Percentiles rank a stretch among this genome's conserved stretches.
Evolutionary conservation across 306 rosid species (phyloP).

Genomic region (Luffa aegyptiaca): DNA sequence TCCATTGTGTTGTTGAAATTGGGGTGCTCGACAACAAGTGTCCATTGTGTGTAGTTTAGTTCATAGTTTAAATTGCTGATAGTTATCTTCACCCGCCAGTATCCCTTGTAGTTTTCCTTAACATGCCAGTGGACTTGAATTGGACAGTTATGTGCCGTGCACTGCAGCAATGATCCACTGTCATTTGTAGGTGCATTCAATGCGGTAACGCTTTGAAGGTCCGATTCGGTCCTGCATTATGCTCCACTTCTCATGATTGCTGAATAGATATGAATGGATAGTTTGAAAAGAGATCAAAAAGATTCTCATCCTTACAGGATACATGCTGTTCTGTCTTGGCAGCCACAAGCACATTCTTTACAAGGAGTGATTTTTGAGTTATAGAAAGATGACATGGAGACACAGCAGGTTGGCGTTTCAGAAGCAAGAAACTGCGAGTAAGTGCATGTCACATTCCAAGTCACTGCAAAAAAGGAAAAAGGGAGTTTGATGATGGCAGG

Average conservation of each 20-base stretch:
- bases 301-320: slow-evolving; percentile 36
- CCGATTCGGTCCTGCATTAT: slow-evolving; percentile 41
- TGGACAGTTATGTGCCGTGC: slow-evolving; percentile 76
- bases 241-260: background rate
- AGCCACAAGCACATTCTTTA: slow-evolving; percentile 81
- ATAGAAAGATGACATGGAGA: slow-evolving; percentile 83
- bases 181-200: slow-evolving; percentile 37
- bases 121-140: slow-evolving; percentile 61
- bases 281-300: background rate
- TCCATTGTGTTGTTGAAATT: slow-evolving; percentile 78
- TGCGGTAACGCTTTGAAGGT: slow-evolving; percentile 32
- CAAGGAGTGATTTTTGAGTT: slow-evolving; percentile 58
- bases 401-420: slow-evolving; percentile 79
- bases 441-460: slow-evolving; percentile 69
- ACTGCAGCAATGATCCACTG: slow-evolving; percentile 52
- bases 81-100: slow-evolving; percentile 75
- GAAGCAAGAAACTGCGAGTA: slow-evolving; percentile 82
- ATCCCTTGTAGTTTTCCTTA: slow-evolving; percentile 61
- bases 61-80: slow-evolving; percentile 63
- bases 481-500: background rate
- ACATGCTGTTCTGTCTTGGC: slow-evolving; percentile 53
- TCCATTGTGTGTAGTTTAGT: slow-evolving; percentile 64
- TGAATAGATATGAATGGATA: background rate
- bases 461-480: slow-evolving; percentile 41
- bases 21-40: slow-evolving; percentile 74